These are phyloP conservation scores for Aspergillus ellipticus DNA, from an alignment of 495 filamentous ascomycete species.

Conservation along the genomic window DNA sequence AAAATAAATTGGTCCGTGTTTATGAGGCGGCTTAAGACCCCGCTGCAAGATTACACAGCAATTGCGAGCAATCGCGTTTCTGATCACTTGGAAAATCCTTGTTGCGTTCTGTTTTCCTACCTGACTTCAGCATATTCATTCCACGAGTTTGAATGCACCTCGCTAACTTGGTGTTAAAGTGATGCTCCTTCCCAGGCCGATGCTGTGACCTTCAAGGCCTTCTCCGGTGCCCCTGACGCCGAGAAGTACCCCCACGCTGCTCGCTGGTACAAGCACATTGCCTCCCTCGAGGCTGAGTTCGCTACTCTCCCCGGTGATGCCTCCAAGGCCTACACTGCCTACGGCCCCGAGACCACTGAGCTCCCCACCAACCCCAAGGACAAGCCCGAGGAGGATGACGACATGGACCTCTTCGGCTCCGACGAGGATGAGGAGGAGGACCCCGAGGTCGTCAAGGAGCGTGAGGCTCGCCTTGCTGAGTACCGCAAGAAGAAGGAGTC, in stretches of 20 bases:
- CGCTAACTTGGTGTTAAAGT: slow-evolving; percentile 50
- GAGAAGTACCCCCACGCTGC: slow-evolving; percentile 89
- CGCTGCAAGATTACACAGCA: slow-evolving; percentile 78
- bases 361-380: slow-evolving; percentile 80
- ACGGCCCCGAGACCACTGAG: slow-evolving; percentile 79
- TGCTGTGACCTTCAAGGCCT: slow-evolving; percentile 86
- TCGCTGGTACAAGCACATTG: slow-evolving; percentile 99
- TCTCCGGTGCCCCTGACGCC: slow-evolving; percentile 69
- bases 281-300: slow-evolving; percentile 87
- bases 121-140: background rate
- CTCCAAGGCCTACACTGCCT: slow-evolving; percentile 79
- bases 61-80: slow-evolving; percentile 77
- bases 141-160: slow-evolving; percentile 7
- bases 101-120: slow-evolving; percentile 8
- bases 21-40: slow-evolving; percentile 98
- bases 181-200: slow-evolving; percentile 89
- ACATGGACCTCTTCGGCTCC: slow-evolving; percentile 86
- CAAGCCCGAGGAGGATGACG: slow-evolving; percentile 72
- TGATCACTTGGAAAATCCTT: slow-evolving; percentile 49
- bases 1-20: slow-evolving; percentile 98
- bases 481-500: slow-evolving; percentile 96
- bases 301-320: slow-evolving; percentile 85
- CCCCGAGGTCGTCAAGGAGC: slow-evolving; percentile 72
- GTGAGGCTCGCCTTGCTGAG: slow-evolving; percentile 82
- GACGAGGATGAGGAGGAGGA: slow-evolving; percentile 94